These are phyloP conservation scores for Plectranthus barbatus DNA, from an alignment of 257 asterid species.

Conservation along the genomic window DNA sequence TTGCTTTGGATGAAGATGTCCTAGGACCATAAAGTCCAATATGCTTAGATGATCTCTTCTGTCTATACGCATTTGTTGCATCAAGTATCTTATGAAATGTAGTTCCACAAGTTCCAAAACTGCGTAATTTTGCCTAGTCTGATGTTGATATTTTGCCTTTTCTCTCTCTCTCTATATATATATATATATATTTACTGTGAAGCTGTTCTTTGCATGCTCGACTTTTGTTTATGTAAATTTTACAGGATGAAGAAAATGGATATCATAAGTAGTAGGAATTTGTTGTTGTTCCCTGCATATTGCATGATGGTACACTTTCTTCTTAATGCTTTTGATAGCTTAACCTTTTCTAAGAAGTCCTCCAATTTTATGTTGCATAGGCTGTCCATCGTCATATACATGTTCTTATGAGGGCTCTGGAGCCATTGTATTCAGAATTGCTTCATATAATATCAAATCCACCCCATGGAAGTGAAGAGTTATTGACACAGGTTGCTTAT, in stretches of 20 bases:
- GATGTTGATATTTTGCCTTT: neutral
- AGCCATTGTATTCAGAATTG: conserved; percentile 59
- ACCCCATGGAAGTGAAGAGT: conserved; percentile 86
- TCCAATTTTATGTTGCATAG: conserved; percentile 31
- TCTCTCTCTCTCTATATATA: too few species aligned
- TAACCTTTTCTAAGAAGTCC: conserved; percentile 1
- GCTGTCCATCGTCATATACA: conserved; percentile 92
- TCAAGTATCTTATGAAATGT: neutral
- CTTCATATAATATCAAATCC: conserved; percentile 80
- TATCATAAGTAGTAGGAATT: neutral
- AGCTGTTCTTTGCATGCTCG: neutral
- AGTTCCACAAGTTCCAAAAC: neutral
- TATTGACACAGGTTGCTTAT: conserved; percentile 62
- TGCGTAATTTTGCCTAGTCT: neutral
- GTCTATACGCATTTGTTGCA: neutral
- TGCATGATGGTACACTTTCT: neutral
- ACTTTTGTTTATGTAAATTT: neutral
- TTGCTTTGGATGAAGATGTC: neutral
- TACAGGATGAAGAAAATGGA: neutral
- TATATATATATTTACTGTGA: neutral
- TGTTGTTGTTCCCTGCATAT: neutral
- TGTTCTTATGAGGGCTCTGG: conserved; percentile 66
- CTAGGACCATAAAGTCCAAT: neutral
- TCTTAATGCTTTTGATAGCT: neutral
- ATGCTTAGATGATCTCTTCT: neutral